Conservation (phyloP, 148 eudicot species). For the Agrostemma githago region DNA sequence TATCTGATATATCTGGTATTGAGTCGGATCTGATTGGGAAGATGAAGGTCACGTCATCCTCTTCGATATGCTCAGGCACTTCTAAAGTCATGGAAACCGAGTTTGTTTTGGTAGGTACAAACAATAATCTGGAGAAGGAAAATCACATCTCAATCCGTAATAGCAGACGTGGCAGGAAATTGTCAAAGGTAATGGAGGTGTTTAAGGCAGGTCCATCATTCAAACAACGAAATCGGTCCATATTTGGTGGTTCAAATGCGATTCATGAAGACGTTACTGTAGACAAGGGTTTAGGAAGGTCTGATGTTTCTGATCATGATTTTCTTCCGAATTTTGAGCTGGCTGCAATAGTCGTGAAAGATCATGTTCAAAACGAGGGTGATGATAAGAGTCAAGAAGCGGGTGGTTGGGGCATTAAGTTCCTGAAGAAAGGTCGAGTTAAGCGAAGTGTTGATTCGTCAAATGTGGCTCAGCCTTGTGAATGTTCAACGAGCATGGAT, state of each 20-base stretch:
- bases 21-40: slow-evolving; percentile 52
- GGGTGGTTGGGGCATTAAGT: slow-evolving; percentile 88
- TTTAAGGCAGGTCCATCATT: slow-evolving; percentile 43
- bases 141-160: slow-evolving; percentile 31
- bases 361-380: slow-evolving; percentile 30
- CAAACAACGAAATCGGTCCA: slow-evolving; percentile 38
- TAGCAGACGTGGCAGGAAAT: slow-evolving; percentile 39
- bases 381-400: slow-evolving; percentile 24
- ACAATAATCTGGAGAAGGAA: slow-evolving; percentile 31
- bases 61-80: slow-evolving; percentile 40
- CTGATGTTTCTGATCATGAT: slow-evolving; percentile 24
- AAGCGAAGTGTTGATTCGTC: slow-evolving; percentile 22
- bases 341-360: slow-evolving; percentile 69
- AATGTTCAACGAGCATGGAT: slow-evolving; percentile 48
- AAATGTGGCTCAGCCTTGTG: slow-evolving; percentile 22
- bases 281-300: slow-evolving; percentile 28
- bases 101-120: slow-evolving; percentile 55
- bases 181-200: slow-evolving; percentile 56
- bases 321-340: slow-evolving; percentile 61
- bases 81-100: slow-evolving; percentile 55
- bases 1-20: slow-evolving; percentile 21
- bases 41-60: slow-evolving; percentile 67
- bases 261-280: slow-evolving; percentile 30
- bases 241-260: slow-evolving; percentile 28
- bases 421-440: slow-evolving; percentile 53